Conservation (phyloP, 352 stramenopile genomes). For the Elongisporangium senticosum region DNA sequence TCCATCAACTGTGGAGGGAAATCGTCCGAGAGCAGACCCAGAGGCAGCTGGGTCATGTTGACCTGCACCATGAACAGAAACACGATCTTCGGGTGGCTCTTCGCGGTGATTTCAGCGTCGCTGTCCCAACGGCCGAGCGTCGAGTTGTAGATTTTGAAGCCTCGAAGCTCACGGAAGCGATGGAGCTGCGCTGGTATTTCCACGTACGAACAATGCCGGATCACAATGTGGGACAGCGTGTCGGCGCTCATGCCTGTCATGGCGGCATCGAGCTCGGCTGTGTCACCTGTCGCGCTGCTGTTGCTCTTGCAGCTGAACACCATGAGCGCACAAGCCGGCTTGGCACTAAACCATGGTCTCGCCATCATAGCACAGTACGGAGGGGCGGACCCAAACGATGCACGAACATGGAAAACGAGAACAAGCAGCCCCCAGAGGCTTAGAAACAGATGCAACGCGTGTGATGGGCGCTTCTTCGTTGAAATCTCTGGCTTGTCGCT, state of each 20-base stretch:
- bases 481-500: background rate
- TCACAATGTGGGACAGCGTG: conserved; percentile 18
- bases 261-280: conserved; percentile 9
- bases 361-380: conserved; percentile 18
- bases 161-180: conserved; percentile 21
- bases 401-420: conserved; percentile 14
- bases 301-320: conserved; percentile 16
- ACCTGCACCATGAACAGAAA: conserved; percentile 24
- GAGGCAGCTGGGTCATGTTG: conserved; percentile 29
- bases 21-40: conserved; percentile 21
- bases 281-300: conserved; percentile 2
- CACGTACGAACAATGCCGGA: conserved; percentile 31
- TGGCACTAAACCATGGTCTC: conserved; percentile 19
- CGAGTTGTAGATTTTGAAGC: conserved; percentile 39
- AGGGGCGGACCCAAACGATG: background rate
- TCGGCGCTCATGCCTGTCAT: conserved; percentile 15
- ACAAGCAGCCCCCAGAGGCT: conserved; percentile 13
- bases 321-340: conserved; percentile 21
- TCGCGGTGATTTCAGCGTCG: conserved; percentile 18
- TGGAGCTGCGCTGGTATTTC: conserved; percentile 21
- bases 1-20: conserved; percentile 27
- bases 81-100: conserved; percentile 16
- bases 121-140: conserved; percentile 22
- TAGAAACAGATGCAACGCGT: conserved; percentile 12
- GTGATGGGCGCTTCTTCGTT: conserved; percentile 3